Evolutionary conservation across 2,329 filamentous ascomycete genomes (phyloP), one percentile per base, ranked within the genome.

Genomic region (Xenosphaeropsis pyriputrescens): DNA sequence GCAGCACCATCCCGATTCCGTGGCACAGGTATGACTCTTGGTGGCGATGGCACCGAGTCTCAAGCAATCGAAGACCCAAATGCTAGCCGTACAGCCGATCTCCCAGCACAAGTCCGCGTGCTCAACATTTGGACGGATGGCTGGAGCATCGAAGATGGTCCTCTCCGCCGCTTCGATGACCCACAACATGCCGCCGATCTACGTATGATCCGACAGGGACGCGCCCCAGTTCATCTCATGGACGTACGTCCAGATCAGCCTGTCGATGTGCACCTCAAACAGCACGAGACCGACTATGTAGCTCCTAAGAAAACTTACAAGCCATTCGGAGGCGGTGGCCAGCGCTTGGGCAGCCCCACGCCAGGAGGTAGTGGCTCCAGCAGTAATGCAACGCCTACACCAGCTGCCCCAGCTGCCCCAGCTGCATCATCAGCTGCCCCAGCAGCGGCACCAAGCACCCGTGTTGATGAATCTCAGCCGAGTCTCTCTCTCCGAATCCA

Each of bases 41-140:
- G 85, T 42, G 82, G 83, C 43, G 84, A 91, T 39, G 82, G 83
- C 38, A 64, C 72, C 4, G 76, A 78, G 41, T 86, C 80, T 47
- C 72, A 75, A 41, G 63, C 64, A 17, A 72, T 91, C 36, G 74
- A 76, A 32, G 75, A 83, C 45, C 72, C 79, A 18, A 57, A 46
- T 15, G 51, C 29, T 55, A 54, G 36, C 54, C 30, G 30, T 14
- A 17, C n/a, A 6, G 14, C n/a, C 14, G 26, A 36, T 45, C 41
- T 50, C 50, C 34, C 51, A 49, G 38, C 58, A 55, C 74, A 81
- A 43, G 73, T 75, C 36, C 76, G 83, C 36, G 70, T 75, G 9
- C 66, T 93, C 38, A 84, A 89, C 51, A 68, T 91, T 33, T 93
- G 85, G 85, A 69, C 71, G 32, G 79, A 93, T 52, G 85, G 85